Base-by-base conservation (phyloP, 805 yeast genomes). In the Suhomyces tanzawaensis region DNA sequence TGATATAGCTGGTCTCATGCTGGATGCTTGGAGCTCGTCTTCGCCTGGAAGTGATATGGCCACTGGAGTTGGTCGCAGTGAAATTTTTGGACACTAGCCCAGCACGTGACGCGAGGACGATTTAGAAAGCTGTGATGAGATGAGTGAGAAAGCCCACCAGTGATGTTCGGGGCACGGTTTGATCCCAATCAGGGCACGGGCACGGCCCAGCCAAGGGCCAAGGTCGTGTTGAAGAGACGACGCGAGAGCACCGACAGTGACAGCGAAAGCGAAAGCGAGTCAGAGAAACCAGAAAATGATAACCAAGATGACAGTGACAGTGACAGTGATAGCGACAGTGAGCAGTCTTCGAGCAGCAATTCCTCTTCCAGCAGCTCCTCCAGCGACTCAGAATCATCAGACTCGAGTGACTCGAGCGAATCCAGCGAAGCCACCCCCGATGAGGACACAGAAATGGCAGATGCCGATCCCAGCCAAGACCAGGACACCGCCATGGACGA, bases 101-200 rank as follows among this genome's bases (percentile, higher is more conserved):
- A 11, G 7, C 24, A 21, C 24, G 24, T 21, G 24, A 7, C 11
- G 24, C 24, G 24, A 21, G n/a, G n/a, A n/a, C n/a, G n/a, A n/a
- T n/a, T 21, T 21, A 7, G 7, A 7, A 21, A 11, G 24, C 11
- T 7, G 24, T 24, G 14, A 9, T 26, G 15, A 29, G 34, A 30
- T 29, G 39, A 35, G 28, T n/a, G 12, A 5, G 23, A 34, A 18
- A n/a, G 15, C 7, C 14, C n/a, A 7, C 19, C 9, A 24, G 15
- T 7, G 19, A 24, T 24, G 27, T 24, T 24, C n/a, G 85, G 84
- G 7, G 72, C 75, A 12, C 66, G 87, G 55, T 81, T 75, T 49
- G 85, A 78, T 46, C 86, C 86, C 14, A 54, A 15, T 12, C 27
- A 24, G 13, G 27, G 7, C 14, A 21, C 19, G 13, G 35, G 31